Conservation (phyloP, 768 basidiomycete genomes). For the Hypholoma sublateritium region DNA sequence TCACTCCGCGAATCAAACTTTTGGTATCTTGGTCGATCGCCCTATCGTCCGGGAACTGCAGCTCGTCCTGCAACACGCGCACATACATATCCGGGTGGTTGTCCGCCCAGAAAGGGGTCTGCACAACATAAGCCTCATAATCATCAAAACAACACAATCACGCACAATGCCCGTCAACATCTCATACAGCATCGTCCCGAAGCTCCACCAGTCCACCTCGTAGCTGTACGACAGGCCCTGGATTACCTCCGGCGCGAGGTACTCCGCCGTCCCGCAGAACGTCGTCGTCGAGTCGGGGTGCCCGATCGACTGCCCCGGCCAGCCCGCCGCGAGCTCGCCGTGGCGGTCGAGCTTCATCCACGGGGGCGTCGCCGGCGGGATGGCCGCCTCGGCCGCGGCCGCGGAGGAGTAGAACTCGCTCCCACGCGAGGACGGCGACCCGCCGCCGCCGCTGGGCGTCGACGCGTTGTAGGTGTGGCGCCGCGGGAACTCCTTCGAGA, state of each 20-base stretch:
- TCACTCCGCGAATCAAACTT: conserved; percentile 90
- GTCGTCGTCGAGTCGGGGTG: conserved; percentile 72
- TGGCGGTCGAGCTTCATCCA: conserved; percentile 74
- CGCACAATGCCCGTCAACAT: conserved; percentile 94
- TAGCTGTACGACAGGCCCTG: conserved; percentile 88
- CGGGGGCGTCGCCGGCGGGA: conserved; percentile 50
- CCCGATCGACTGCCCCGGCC: conserved; percentile 54
- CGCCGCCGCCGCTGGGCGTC: conserved; percentile 50
- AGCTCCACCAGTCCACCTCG: conserved; percentile 98
- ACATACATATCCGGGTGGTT: conserved; percentile 97
- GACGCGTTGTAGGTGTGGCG: conserved; percentile 46
- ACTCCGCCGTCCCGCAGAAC: conserved; percentile 96
- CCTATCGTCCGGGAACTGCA: conserved; percentile 86
- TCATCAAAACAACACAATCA: conserved; percentile 22
- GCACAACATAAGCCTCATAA: conserved; percentile 8
- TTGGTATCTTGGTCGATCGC: conserved; percentile 95
- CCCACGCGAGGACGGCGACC: conserved; percentile 14
- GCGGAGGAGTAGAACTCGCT: conserved; percentile 55
- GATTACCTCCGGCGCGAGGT: conserved; percentile 95
- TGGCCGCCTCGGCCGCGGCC: conserved; percentile 29
- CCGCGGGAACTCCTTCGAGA: conserved; percentile 88
- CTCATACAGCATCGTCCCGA: conserved; percentile 97
- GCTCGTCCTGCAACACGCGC: conserved; percentile 85
- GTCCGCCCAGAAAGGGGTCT: conserved; percentile 93
- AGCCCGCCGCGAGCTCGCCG: conserved; percentile 52